Evolutionary conservation across 805 yeast species (phyloP).

Genomic region (Hanseniaspora lachancei): DNA sequence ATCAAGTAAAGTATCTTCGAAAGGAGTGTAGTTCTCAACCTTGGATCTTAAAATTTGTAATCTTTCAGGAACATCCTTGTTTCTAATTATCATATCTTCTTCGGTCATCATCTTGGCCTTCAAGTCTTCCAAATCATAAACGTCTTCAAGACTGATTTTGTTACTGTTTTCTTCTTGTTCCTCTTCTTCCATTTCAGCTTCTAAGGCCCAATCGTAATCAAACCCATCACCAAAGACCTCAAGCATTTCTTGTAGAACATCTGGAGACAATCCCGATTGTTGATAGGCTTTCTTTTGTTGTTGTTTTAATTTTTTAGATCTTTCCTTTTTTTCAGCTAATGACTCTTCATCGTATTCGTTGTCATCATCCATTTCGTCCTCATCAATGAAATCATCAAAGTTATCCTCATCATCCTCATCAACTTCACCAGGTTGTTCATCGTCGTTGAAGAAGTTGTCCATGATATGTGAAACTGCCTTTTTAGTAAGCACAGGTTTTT

Average conservation of each 20-base stretch:
- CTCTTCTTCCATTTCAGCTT: slow-evolving; percentile 62
- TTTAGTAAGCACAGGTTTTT: slow-evolving; percentile 14
- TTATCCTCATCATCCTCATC: slow-evolving; percentile 43
- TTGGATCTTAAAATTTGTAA: slow-evolving; percentile 61
- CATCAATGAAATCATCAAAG: slow-evolving; percentile 93
- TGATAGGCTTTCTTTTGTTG: slow-evolving; percentile 42
- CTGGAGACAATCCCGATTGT: slow-evolving; percentile 61
- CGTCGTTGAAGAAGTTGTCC: slow-evolving; percentile 33
- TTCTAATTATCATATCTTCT: slow-evolving; percentile 76
- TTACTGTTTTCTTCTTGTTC: slow-evolving; percentile 37
- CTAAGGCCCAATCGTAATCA: slow-evolving; percentile 96
- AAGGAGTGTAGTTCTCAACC: slow-evolving; percentile 41
- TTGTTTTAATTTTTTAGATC: slow-evolving; percentile 29
- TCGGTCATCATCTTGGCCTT: slow-evolving; percentile 84
- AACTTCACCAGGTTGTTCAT: slow-evolving; percentile 25
- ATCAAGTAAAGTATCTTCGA: slow-evolving; percentile 54
- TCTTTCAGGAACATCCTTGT: slow-evolving; percentile 83
- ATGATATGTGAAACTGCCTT: slow-evolving; percentile 21
- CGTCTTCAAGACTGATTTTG: slow-evolving; percentile 57
- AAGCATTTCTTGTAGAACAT: slow-evolving; percentile 79
- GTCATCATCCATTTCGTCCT: slow-evolving; percentile 85
- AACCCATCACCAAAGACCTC: slow-evolving; percentile 96
- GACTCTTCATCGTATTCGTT: slow-evolving; percentile 82
- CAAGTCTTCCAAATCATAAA: slow-evolving; percentile 87
- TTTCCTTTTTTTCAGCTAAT: slow-evolving; percentile 61